Evolutionary conservation across 2,329 filamentous ascomycete species (phyloP), one percentile per base, ranked within the genome.

Genomic region (Diplodia corticola): DNA sequence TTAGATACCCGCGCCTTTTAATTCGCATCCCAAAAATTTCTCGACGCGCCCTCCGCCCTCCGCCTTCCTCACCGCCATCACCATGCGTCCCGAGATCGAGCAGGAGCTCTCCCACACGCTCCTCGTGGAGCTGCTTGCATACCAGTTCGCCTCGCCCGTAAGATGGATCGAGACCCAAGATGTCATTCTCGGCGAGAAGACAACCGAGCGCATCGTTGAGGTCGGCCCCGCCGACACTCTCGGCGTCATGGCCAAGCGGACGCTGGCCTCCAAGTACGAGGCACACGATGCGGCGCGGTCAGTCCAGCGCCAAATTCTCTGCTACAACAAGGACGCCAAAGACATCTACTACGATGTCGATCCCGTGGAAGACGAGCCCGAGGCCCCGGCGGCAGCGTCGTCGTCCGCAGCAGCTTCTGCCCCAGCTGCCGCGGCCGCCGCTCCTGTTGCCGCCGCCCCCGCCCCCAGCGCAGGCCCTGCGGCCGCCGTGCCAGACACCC

Each of bases 161-260:
- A 90, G 95, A 89, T 99, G 95, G 95, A 99, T 99, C 81, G 95
- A 99, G 83, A 99, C 95, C 65, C 95, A 99, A 83, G 95, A 99
- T 94, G 95, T 99, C 74, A 95, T 99, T 76, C 91, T 99, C 73
- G 94, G 91, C 70, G 93, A 98, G 81, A 95, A 96, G 83, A 91
- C 89, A 63, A 96, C 95, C 60, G 95, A 99, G 86, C 89, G 95
- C 77, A 96, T 99, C 76, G 95, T 99, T 74, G 95, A 99, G 81
- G 90, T 99, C 73, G 95, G 95, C 78, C 95, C 95, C 28, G 93
- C 94, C 74, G 94, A 99, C 80, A 99, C 95, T 28, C 88, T 99
- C 40, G 94, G 94, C 77, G 93, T 92, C 67, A 99, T 99, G 95
- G 95, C 95, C 70, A 96, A 93, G 85, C 88, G 94, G 73, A 99